Conservation (phyloP, 176 grass and related monocot species). For the Thalia dealbata region DNA sequence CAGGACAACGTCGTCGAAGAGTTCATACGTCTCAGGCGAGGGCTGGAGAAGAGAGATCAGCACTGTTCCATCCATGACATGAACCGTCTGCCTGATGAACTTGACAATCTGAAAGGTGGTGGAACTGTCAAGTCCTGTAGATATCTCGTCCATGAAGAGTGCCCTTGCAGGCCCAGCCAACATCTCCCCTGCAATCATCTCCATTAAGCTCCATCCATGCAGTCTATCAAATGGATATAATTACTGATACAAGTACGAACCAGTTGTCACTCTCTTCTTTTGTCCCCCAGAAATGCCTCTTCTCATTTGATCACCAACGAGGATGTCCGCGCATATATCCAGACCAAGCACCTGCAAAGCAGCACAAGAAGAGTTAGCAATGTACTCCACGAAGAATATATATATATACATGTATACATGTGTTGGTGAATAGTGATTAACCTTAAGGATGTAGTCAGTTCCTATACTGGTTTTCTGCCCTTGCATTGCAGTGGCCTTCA, state of each 20-base stretch:
- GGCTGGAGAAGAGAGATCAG: conserved; percentile 66
- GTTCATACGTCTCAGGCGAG: conserved; percentile 56
- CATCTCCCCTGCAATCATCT: conserved; percentile 58
- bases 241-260: conserved; percentile 22
- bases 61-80: conserved; percentile 53
- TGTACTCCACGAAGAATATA: not conserved
- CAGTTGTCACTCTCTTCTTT: conserved; percentile 65
- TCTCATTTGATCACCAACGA: conserved; percentile 59
- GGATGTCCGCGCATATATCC: conserved; percentile 54
- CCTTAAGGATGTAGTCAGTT: conserved; percentile 62
- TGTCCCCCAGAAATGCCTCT: conserved; percentile 68
- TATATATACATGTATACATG: too few relatives aligned
- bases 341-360: conserved; percentile 41
- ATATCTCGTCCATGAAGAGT: conserved; percentile 74
- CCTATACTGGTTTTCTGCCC: conserved; percentile 41
- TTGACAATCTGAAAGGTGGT: conserved; percentile 66
- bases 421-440: conserved; percentile 21
- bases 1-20: conserved; percentile 61
- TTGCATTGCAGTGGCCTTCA: conserved; percentile 44
- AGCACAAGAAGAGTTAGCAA: not conserved
- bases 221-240: not conserved
- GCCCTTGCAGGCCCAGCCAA: conserved; percentile 47
- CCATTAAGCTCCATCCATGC: too few relatives aligned
- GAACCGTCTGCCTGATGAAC: conserved; percentile 46
- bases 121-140: conserved; percentile 67